Conservation (phyloP, 108 stramenopile species). For the Epithemia pelagica region DNA sequence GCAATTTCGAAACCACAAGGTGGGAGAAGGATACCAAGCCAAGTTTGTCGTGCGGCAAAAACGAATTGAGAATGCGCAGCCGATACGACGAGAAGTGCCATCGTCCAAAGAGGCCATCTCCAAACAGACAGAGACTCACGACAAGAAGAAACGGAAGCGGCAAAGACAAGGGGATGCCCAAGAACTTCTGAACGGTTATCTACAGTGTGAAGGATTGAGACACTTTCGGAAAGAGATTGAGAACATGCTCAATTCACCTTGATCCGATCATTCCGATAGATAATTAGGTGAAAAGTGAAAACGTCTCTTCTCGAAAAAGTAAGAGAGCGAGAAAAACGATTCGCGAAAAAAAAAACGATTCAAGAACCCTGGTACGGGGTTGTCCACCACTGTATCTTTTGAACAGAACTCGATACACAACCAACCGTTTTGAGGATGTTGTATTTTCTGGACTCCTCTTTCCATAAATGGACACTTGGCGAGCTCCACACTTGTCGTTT, state of each 20-base stretch:
- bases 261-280: not conserved
- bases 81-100: no score
- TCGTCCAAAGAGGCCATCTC: not conserved
- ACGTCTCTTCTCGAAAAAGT: no score
- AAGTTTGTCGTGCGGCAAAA: conserved; percentile 71
- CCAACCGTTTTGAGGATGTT: no score
- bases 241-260: conserved; percentile 21
- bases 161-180: not conserved
- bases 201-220: conserved; percentile 50
- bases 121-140: not conserved
- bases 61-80: not conserved
- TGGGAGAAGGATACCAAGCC: conserved; percentile 81
- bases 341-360: no score
- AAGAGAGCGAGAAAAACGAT: no score
- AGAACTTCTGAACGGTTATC: conserved; percentile 10
- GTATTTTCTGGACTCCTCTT: no score
- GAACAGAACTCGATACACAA: no score
- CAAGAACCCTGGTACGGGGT: no score
- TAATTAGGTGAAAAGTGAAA: no score
- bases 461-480: no score
- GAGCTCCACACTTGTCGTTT: no score
- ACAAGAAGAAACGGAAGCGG: conserved; percentile 3
- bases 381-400: no score
- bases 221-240: conserved; percentile 71
- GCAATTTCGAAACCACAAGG: conserved; percentile 74